phyloP scores from a whole-genome alignment of 164 flowering plant genomes.

The Stephania japonica region DNA sequence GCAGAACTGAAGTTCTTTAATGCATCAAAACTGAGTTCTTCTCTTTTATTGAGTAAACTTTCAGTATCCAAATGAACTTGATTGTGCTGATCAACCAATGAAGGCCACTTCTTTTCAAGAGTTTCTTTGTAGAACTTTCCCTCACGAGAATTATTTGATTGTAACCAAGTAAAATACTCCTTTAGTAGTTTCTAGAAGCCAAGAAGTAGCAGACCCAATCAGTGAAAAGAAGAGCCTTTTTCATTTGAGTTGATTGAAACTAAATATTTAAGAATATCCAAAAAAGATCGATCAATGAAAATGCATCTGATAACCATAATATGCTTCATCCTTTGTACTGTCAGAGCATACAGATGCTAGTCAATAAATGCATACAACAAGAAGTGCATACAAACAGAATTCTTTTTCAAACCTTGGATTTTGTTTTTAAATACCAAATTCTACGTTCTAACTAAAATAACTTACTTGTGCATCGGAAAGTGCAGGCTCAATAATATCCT shows the following conservation, averaged over 20 bases:
- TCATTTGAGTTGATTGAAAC: neutral
- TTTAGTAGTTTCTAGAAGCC: conserved; percentile 54
- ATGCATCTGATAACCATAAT: neutral
- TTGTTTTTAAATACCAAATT: no score
- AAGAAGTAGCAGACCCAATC: conserved; percentile 12
- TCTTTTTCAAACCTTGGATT: neutral
- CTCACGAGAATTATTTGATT: conserved; percentile 54
- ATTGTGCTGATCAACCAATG: conserved; percentile 24
- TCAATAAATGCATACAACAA: neutral
- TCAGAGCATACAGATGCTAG: neutral
- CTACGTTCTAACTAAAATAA: neutral
- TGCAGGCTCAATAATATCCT: conserved; percentile 73
- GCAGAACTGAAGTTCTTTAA: conserved; percentile 55
- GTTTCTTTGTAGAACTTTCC: conserved; percentile 50
- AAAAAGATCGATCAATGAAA: conserved; percentile 1
- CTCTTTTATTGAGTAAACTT: conserved; percentile 34
- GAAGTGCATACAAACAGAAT: neutral
- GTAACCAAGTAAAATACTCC: conserved; percentile 66
- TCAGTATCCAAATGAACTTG: conserved; percentile 28
- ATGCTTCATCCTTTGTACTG: neutral
- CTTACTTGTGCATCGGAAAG: conserved; percentile 64
- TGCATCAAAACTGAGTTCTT: conserved; percentile 43
- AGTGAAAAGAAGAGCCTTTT: neutral
- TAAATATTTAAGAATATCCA: neutral
- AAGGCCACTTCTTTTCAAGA: conserved; percentile 74